These are phyloP conservation scores for Rhynchosporium graminicola DNA, from an alignment of 2,329 filamentous ascomycete species.

Conservation along the genomic window DNA sequence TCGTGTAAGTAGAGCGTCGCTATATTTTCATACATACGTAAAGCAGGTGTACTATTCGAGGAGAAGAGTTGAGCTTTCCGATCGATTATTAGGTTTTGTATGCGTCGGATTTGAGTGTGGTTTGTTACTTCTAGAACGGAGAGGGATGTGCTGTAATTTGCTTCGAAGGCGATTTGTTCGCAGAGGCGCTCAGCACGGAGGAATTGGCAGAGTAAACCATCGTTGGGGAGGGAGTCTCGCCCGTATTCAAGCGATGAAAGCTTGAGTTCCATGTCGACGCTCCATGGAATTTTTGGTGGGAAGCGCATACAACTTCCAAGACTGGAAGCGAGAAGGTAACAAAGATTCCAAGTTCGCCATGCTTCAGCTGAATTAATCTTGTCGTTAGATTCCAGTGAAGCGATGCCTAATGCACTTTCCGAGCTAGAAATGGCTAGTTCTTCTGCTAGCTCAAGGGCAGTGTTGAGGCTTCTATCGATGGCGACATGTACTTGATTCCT, in stretches of 20 bases:
- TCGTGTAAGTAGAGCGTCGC: slow-evolving; percentile 13
- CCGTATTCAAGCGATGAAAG: slow-evolving; percentile 18
- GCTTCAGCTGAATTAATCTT: slow-evolving; percentile 9
- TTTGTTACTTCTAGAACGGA: slow-evolving; percentile 9
- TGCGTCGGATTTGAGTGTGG: slow-evolving; percentile 4
- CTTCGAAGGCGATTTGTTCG: slow-evolving; percentile 14
- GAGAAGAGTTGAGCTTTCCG: slow-evolving; percentile 19
- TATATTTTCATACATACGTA: slow-evolving; percentile 15
- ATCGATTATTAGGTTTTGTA: slow-evolving; percentile 19
- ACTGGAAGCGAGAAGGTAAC: slow-evolving; percentile 9
- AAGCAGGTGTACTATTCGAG: not conserved
- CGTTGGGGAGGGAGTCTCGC: slow-evolving; percentile 3
- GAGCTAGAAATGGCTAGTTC: slow-evolving; percentile 10
- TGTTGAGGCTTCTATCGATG: slow-evolving; percentile 7
- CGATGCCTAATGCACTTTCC: slow-evolving; percentile 7
- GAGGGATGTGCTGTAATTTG: not conserved
- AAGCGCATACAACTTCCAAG: slow-evolving; percentile 11
- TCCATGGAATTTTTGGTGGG: slow-evolving; percentile 10
- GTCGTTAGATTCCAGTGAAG: not conserved
- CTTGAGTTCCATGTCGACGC: slow-evolving; percentile 11
- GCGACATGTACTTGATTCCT: slow-evolving; percentile 14
- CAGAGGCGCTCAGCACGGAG: slow-evolving; percentile 15
- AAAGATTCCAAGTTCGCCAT: slow-evolving; percentile 19
- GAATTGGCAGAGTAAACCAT: slow-evolving; percentile 17
- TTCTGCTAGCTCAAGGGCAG: slow-evolving; percentile 3